Base-by-base conservation (phyloP, 2,329 filamentous ascomycete species). In the Parastagonospora avenae region DNA sequence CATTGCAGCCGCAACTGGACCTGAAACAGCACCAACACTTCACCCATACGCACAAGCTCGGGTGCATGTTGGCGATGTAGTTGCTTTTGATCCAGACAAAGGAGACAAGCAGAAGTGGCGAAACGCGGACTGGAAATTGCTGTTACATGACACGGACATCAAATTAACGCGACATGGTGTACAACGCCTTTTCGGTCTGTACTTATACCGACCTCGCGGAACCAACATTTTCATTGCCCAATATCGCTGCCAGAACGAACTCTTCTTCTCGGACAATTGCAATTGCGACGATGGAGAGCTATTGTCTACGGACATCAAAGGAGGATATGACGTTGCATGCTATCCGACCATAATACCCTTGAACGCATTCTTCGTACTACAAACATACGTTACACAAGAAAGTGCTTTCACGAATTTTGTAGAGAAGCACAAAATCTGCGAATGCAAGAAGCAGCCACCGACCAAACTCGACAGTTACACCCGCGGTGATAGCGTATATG, bases 241-340 rank as follows among this genome's bases (percentile, higher is more conserved):
- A 8, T 95, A 93, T 59, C 87, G 87, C 0, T 86, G 84, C 70
- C 55, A 74, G 0, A 89, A 92, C 44, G 90, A 95, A 70, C 71
- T 94, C 0, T 94, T 94, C 54, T 72, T 93, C 0, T 90, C 86
- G 0, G 84, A 91, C 43, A 85, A 92, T 51, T 93, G 91, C 72
- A 88, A 86, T 1, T 94, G 90, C 55, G 68, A 75, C 0, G 77
- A 82, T 14, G 65, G 74, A 0, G 78, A 79, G 27, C 77, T 90
- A 2, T 59, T 76, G 0, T 78, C 80, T 1, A 71, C 80, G 0
- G 80, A 90, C 30, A 76, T 92, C 0, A 62, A 85, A 0, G 79
- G 77, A 0, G 82, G 81, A 1, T 82, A 88, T 35, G 57, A 77
- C 0, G 80, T 92, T 0, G 78, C 83, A 2, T 79, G 73, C 54